Base-by-base conservation (phyloP, 139 green algal genomes). In the Desmodesmus armatus region DNA sequence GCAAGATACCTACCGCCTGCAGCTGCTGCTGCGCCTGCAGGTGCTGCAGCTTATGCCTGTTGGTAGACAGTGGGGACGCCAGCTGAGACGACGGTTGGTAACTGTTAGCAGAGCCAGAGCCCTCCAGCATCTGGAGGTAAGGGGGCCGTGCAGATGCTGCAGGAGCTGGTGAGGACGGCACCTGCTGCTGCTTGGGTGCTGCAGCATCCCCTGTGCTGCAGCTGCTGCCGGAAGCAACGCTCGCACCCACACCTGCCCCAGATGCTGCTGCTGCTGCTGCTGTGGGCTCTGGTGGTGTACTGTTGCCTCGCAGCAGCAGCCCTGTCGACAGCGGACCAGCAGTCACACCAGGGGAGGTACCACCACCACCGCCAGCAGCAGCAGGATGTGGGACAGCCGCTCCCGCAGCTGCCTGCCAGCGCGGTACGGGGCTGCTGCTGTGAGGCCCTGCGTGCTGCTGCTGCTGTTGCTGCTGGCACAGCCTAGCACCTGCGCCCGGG, bases 21-120 rank as follows among this genome's bases (percentile, higher is more conserved):
- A 33, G 69, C 31, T 39, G 69, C 39, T 4, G 69, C 69, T 77
- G 69, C 11, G 60, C 17, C 25, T 23, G 13, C 39, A 69, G 31
- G 33, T 69, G n/a, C n/a, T n/a, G 49, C 49, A 81, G 23, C 49
- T 69, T 71, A 6, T 31, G 76, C 76, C 76, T 71, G 76, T 72
- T 23, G 37, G 3, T 25, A 13, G 76, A 82, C 76, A 82, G 27
- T 29, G 76, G 76, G 1, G 76, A 82, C 25, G 76, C 23, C 41
- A 51, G 72, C 47, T 80, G 72, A 15, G 43, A 29, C 47, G 65
- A n/a, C 29, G 47, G 73, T 31, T 80, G 73, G 4, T 80, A n/a
- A 17, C 17, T 40, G 5, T 78, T n/a, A n/a, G 70, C 15, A 27
- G 35, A 43, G 73, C 49, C 35, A 17, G 31, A 43, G 6, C 67